Evolutionary conservation across 139 green algal genomes (phyloP), one percentile per base, ranked within the genome.

Genomic region (Bryopsis sp.): DNA sequence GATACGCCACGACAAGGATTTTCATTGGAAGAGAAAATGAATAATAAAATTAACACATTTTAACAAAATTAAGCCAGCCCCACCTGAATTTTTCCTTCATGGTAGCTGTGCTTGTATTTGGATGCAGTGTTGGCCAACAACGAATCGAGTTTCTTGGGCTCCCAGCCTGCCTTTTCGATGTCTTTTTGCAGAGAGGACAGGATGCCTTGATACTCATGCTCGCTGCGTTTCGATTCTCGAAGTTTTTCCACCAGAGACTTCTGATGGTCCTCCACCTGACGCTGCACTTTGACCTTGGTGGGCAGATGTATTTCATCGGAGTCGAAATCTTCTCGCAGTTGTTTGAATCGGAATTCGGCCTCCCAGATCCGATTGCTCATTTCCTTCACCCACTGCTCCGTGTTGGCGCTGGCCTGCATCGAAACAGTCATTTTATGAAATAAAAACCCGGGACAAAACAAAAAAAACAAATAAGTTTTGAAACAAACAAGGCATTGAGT

Each of bases 231-330:
- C n/a, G 66, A 34, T 4, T n/a, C 26, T 5, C 66, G 34, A 11
- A 72, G 66, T 43, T 72, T 54, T 29, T 60, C 66, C 66, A 39
- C 35, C 34, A 72, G 32, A 28, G 64, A 39, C n/a, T 35, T 31
- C 11, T 36, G 15, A 8, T 19, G 6, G 6, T 61, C n/a, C 8
- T 61, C n/a, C 31, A 26, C 31, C 5, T 24, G n/a, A 11, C n/a
- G 6, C 22, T 61, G n/a, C 7, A 26, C 33, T 26, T 28, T 61
- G 50, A 61, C n/a, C 50, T 61, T 61, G 5, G 50, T 61, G 6
- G 50, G 50, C 6, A 61, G 31, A 26, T 61, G 50, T 24, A 36
- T 61, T 26, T 61, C 50, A 8, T 61, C 50, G 6, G 31, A 24
- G 50, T 61, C 50, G 50, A 61, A 61, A 28, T 61, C 50, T 33